Evolutionary conservation across 2,329 filamentous ascomycete genomes (phyloP).

Genomic region (Cladophialophora immunda): DNA sequence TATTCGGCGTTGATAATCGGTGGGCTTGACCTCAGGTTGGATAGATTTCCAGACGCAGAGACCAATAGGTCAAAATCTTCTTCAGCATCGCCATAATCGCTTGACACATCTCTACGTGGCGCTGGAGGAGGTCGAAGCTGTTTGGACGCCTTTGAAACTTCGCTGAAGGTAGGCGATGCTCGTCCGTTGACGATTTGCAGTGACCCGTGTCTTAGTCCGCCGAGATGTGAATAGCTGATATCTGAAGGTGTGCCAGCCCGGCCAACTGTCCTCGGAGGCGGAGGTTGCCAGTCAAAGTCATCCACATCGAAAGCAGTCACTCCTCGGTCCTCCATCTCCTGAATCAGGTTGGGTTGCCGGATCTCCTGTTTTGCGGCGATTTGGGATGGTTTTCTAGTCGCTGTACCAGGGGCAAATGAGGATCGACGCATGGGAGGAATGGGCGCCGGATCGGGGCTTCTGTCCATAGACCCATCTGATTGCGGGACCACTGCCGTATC

Average conservation of each 20-base stretch:
- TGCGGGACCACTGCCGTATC: constrained; percentile 16
- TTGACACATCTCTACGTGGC: constrained; percentile 35
- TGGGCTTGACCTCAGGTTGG: neutral
- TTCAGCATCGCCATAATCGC: constrained; percentile 38
- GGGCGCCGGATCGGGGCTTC: constrained; percentile 28
- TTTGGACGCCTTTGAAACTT: constrained; percentile 37
- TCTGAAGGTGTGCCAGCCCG: constrained; percentile 39
- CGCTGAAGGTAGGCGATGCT: constrained; percentile 41
- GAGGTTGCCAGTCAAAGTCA: constrained; percentile 31
- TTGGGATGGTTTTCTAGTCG: constrained; percentile 35
- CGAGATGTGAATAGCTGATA: constrained; percentile 40
- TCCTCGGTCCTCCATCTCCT: constrained; percentile 22
- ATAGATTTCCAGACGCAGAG: neutral
- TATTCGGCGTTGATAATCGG: constrained; percentile 1
- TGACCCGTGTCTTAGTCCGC: constrained; percentile 35
- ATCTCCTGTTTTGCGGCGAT: constrained; percentile 11
- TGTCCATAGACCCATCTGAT: constrained; percentile 34
- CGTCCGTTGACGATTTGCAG: constrained; percentile 42
- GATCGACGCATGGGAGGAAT: constrained; percentile 37
- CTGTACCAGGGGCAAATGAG: constrained; percentile 39
- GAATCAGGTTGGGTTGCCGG: constrained; percentile 5
- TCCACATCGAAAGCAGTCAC: constrained; percentile 17
- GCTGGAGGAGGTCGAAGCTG: constrained; percentile 23
- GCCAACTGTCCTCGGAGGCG: constrained; percentile 30
- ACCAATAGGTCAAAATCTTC: constrained; percentile 22